These are phyloP conservation scores for Hypoxylon crocopeplum DNA, from an alignment of 495 filamentous ascomycete species.

Conservation along the genomic window DNA sequence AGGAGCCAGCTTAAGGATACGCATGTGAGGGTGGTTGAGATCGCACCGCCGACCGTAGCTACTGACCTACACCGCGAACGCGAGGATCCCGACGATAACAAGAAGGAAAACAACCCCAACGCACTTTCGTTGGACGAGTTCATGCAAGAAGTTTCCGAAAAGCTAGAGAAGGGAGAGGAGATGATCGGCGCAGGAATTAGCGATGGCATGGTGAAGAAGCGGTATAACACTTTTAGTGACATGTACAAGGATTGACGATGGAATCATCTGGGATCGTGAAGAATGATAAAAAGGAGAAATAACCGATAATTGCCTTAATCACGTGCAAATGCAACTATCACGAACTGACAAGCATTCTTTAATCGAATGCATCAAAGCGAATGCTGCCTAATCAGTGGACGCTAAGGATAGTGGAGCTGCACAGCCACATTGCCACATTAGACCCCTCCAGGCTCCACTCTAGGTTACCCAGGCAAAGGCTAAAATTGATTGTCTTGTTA, in stretches of 20 bases:
- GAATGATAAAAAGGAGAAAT: neutral
- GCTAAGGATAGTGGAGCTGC: too few relatives aligned
- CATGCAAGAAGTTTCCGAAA: constrained; percentile 45
- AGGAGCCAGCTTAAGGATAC: too few relatives aligned
- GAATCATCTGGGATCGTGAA: neutral
- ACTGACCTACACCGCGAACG: constrained; percentile 59
- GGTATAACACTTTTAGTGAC: constrained; percentile 1
- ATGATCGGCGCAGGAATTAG: too few relatives aligned
- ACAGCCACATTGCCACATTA: constrained; percentile 15
- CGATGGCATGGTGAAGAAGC: too few relatives aligned
- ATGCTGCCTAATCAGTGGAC: too few relatives aligned
- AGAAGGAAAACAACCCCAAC: constrained; percentile 53
- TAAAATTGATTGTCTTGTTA: constrained; percentile 23
- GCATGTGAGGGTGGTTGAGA: too few relatives aligned
- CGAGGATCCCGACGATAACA: constrained; percentile 53
- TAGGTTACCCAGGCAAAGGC: constrained; percentile 27
- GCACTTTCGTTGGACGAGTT: constrained; percentile 54
- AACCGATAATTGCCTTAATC: too few relatives aligned
- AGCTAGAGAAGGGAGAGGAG: constrained; percentile 48
- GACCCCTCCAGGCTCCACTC: neutral
- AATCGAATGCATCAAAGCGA: too few relatives aligned
- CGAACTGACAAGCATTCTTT: too few relatives aligned
- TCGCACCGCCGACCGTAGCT: too few relatives aligned
- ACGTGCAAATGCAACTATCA: too few relatives aligned
- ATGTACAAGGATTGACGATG: constrained; percentile 7